Percentiles rank a stretch among this genome's conserved stretches.
These are phyloP conservation scores for Termitomyces titanicus DNA, from an alignment of 768 basidiomycete species.

Conservation along the genomic window DNA sequence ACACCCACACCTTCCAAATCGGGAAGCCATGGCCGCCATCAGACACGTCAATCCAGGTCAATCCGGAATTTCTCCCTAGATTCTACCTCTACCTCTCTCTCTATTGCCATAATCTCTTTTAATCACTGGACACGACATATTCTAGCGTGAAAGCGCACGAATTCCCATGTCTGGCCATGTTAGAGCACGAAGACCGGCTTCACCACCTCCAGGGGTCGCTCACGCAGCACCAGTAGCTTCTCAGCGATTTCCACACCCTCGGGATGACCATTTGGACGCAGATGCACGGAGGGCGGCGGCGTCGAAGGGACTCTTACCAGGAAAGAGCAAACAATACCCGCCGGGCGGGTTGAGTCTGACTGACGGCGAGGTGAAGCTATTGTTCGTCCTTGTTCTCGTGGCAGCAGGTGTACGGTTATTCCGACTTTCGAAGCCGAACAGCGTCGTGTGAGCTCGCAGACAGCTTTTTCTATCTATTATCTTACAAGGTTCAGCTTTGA, in stretches of 20 bases:
- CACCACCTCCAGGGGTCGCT: slow-evolving; percentile 52
- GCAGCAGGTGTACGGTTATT: slow-evolving; percentile 84
- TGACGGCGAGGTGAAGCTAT: slow-evolving; percentile 72
- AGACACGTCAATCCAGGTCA: slow-evolving; percentile 20
- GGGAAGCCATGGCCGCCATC: slow-evolving; percentile 7
- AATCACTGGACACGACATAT: slow-evolving; percentile 5
- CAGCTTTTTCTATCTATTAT: background rate
- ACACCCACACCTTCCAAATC: background rate
- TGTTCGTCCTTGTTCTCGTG: slow-evolving; percentile 61
- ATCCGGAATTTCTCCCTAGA: slow-evolving; percentile 8
- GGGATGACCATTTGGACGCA: slow-evolving; percentile 68
- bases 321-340: slow-evolving; percentile 40
- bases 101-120: slow-evolving; percentile 1
- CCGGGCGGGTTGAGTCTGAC: slow-evolving; percentile 64
- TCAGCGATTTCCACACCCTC: slow-evolving; percentile 62
- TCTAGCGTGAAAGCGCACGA: slow-evolving; percentile 11
- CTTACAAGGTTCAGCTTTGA: slow-evolving; percentile 64
- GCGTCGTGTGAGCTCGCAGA: slow-evolving; percentile 78
- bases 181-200: slow-evolving; percentile 65
- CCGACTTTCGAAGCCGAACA: slow-evolving; percentile 79
- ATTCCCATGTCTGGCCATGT: slow-evolving; percentile 45
- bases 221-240: slow-evolving; percentile 32
- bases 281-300: slow-evolving; percentile 69
- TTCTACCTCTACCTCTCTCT: slow-evolving; percentile 4
- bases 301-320: slow-evolving; percentile 57